phyloP scores from a whole-genome alignment of 805 yeast species.

The Lachancea sp. region DNA sequence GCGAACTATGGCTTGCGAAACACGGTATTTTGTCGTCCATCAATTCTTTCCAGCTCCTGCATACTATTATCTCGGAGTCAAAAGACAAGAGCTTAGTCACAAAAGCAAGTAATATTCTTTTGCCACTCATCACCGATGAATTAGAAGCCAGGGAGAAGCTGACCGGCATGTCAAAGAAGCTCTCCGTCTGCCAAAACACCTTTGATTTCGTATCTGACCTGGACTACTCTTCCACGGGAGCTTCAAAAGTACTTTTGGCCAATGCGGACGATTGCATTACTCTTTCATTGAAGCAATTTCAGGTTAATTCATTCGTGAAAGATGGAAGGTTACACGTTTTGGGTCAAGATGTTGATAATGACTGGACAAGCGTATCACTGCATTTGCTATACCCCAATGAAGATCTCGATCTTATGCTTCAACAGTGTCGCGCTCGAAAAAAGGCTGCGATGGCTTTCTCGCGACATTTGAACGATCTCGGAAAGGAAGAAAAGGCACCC shows the following conservation, averaged over 20 bases:
- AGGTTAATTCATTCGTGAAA: constrained; percentile 12
- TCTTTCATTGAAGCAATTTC: constrained; percentile 31
- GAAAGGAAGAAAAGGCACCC: background rate
- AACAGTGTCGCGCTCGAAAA: background rate
- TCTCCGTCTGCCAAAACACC: constrained; percentile 31
- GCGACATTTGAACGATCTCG: background rate
- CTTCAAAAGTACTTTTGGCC: constrained; percentile 45
- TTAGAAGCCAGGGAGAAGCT: constrained; percentile 37
- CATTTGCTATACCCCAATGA: constrained; percentile 49
- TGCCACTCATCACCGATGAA: constrained; percentile 37
- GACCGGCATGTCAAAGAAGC: constrained; percentile 26
- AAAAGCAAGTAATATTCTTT: constrained; percentile 32
- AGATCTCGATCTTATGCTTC: constrained; percentile 29
- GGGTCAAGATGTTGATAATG: background rate
- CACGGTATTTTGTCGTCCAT: constrained; percentile 48
- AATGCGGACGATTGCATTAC: constrained; percentile 30
- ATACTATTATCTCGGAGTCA: constrained; percentile 39
- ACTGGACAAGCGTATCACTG: constrained; percentile 31
- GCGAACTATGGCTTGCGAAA: constrained; percentile 44
- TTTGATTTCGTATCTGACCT: constrained; percentile 49
- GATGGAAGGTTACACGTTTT: constrained; percentile 3
- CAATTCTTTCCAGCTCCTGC: constrained; percentile 43
- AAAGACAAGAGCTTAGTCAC: constrained; percentile 36
- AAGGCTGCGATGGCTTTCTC: background rate
- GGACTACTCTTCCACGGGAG: constrained; percentile 43